Evolutionary conservation across 192 early-diverging fungal species (phyloP), one percentile per base, ranked within the genome.

Genomic region (Coemansia aciculifera): DNA sequence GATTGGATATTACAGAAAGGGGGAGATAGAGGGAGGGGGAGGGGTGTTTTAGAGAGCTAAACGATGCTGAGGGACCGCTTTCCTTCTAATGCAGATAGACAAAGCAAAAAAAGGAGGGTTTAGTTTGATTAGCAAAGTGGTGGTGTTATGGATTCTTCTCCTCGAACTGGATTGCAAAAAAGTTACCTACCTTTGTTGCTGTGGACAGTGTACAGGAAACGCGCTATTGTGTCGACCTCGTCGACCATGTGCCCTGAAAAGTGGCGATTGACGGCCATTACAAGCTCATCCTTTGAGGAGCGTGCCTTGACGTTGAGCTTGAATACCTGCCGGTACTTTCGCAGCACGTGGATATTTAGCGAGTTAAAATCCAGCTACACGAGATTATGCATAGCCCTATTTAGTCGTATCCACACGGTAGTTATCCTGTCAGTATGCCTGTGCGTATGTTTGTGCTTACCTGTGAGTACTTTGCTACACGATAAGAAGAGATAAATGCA

Each of bases 141-240:
- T 51, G n/a, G 19, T 19, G 8, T 5, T 52, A 10, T 23, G 11
- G 21, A 52, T n/a, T 11, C 49, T 19, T 17, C 19, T 19, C n/a
- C 17, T 48, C 19, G 5, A 11, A 8, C 17, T 2, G 19, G 9
- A 5, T 52, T 52, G 21, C 6, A 11, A 27, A 52, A 52, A 3
- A 36, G 61, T 64, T 66, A 72, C 79, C 79, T 61, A 72, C 79
- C 79, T 61, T 78, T 77, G 44, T 74, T 73, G 60, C 72, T 80
- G 66, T 77, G 83, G 48, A 79, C 77, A 0, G 77, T 73, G 59
- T 80, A 84, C 21, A 84, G 75, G 52, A 84, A 84, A 19, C 76
- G 74, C 11, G 83, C 83, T 73, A 84, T 77, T 66, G 83, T 84
- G 59, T 84, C 78, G 9, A 80, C 83, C 60, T 84, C 83, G 38